Evolutionary conservation across 2,329 filamentous ascomycete species (phyloP), one percentile per base, ranked within the genome.

Genomic region (Cladobotryum mycophilum): DNA sequence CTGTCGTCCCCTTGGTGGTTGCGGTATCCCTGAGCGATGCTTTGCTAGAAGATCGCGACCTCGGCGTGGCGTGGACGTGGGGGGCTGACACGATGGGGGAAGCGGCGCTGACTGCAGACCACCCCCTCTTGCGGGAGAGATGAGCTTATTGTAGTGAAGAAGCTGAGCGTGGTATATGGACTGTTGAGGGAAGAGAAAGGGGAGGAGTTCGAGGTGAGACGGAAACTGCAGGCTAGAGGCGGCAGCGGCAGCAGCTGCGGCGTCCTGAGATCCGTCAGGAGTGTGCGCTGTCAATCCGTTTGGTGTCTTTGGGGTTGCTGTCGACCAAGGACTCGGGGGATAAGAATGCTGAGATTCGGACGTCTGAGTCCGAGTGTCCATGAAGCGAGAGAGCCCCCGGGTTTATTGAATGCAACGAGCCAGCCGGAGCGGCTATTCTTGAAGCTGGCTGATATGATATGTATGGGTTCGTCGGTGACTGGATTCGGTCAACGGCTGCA

Each of bases 131-230:
- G 76, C 71, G 45, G 79, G 76, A 48, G 80, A 79, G 58, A 85
- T 76, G 63, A 85, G 79, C 62, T 78, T 79, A 66, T 84, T 85
- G 73, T 85, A 85, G 58, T 83, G 76, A 47, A 80, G 73, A 50
- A 85, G 76, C 66, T 82, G 80, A 48, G 78, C 79, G 61, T 84
- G 78, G 66, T 82, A 81, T 56, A 79, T 70, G 34, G 76, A 70
- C 56, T 83, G 79, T 55, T 82, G 80, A 14, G 79, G 79, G 52
- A 82, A 71, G 58, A 82, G 69, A 55, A 81, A 74, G 35, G 80
- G 80, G 25, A 80, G 69, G 53, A 81, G 70, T 56, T 82, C 77
- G 60, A 81, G 60, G 54, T 74, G 71, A 55, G 72, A 64, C 46
- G 74, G 66, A 49, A 68, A 65, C 42, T 67, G 66, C 41, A 65